Conservation (phyloP, 2,329 filamentous ascomycete genomes). For the Sporothrix phasma region DNA sequence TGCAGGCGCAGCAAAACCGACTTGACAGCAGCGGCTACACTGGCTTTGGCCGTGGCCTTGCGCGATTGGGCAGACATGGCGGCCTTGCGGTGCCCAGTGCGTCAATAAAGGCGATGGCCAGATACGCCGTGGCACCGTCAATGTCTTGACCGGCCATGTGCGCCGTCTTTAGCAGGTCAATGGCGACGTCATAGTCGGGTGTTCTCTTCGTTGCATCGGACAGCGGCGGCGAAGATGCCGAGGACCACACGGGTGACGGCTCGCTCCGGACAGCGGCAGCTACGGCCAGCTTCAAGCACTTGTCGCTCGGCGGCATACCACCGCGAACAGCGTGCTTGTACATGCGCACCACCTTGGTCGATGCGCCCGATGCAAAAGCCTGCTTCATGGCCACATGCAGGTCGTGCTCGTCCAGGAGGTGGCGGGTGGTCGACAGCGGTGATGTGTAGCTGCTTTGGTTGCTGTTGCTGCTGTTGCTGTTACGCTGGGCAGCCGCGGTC, state of each 20-base stretch:
- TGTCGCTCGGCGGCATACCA: conserved; percentile 30
- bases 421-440: conserved; percentile 20
- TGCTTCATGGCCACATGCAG: conserved; percentile 34
- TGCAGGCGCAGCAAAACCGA: conserved; percentile 21
- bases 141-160: conserved; percentile 34
- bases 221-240: background rate
- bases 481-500: background rate
- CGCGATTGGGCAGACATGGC: background rate
- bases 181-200: conserved; percentile 25
- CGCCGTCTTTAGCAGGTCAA: conserved; percentile 32
- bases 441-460: background rate
- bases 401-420: conserved; percentile 22
- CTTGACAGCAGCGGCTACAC: conserved; percentile 19
- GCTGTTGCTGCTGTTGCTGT: too few species aligned
- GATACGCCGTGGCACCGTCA: conserved; percentile 30
- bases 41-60: conserved; percentile 13
- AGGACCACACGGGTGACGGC: conserved; percentile 11
- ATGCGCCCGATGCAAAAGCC: conserved; percentile 26
- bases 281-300: conserved; percentile 40
- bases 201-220: background rate
- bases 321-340: conserved; percentile 30
- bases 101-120: conserved; percentile 31
- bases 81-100: conserved; percentile 19
- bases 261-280: conserved; percentile 31
- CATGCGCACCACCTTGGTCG: conserved; percentile 27